Base-by-base conservation (phyloP, 306 rosid species). In the Albizia julibrissin region DNA sequence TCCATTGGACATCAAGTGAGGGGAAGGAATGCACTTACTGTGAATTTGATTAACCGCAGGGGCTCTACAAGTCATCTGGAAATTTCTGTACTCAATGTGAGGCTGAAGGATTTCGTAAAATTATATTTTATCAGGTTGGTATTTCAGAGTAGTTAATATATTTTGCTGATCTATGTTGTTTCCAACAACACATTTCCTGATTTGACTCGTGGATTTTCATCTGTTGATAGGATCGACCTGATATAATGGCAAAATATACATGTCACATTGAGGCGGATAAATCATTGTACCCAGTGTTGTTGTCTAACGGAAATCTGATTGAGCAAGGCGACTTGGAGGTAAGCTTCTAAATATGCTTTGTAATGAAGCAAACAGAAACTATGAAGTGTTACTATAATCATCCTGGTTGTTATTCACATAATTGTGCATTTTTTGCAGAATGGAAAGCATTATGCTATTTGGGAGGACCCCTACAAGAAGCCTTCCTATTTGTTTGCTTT, bases 391-490 rank as follows among this genome's bases (percentile, higher is more conserved):
- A 85, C 31, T 61, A 70, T 42, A 29, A 71, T 85, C 42, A 79
- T 72, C 49, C 78, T 87, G 52, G 70, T 68, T 22, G 3, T 69
- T 69, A 22, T 72, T 24, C 79, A 47, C 21, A 11, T 42, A 5
- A 24, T 71, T 71, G 75, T 90, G 78, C 76, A 70, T 77, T 37
- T 73, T 43, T 77, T 85, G 86, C 93, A 95, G 99, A 93, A 88
- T 85, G 95, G 95, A 54, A 95, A 77, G 80, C 99, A 95, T 89
- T 95, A 86, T 90, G 91, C 92, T 61, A 87, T 95, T 58, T 95
- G 99, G 99, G 97, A 87, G 88, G 99, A 95, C 82, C 99, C 99
- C 78, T 92, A 91, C 91, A 95, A 93, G 94, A 95, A 95, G 84
- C 99, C 99, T 47, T 93, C 89, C 90, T 95, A 95, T 86, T 89